Percentiles rank a stretch among this genome's conserved stretches.
Evolutionary conservation across 1,139 yeast species (phyloP).

Genomic region (Blastobotrys aristatus): DNA sequence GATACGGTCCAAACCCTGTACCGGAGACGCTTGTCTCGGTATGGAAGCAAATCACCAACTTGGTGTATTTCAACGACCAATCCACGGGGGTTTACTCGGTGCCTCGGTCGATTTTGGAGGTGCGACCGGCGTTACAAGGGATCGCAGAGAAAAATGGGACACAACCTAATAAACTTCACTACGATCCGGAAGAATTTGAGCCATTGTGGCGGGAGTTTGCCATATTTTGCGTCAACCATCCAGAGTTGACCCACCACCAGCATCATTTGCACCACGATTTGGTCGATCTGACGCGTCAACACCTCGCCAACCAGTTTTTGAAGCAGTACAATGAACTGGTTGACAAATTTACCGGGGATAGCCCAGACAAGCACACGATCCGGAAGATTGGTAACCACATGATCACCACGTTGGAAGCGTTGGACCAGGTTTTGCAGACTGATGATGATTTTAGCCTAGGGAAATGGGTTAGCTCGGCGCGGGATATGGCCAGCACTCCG

Average conservation of each 20-base stretch:
- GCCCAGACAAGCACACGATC: neutral
- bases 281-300: slow-evolving; percentile 20
- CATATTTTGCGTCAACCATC: slow-evolving; percentile 4
- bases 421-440: slow-evolving; percentile 18
- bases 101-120: slow-evolving; percentile 16
- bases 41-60: slow-evolving; percentile 17
- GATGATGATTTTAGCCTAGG: slow-evolving; percentile 15
- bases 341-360: neutral
- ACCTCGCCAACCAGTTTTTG: slow-evolving; percentile 16
- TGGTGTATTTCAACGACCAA: slow-evolving; percentile 18
- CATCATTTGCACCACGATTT: slow-evolving; percentile 19
- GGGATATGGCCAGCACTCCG: neutral
- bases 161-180: slow-evolving; percentile 16
- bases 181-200: slow-evolving; percentile 14
- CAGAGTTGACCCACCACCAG: slow-evolving; percentile 8
- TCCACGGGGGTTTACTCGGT: slow-evolving; percentile 17
- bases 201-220: slow-evolving; percentile 14
- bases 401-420: slow-evolving; percentile 12
- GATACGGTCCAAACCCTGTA: slow-evolving; percentile 15
- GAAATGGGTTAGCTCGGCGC: slow-evolving; percentile 15
- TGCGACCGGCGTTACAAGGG: slow-evolving; percentile 16
- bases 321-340: slow-evolving; percentile 14
- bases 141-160: slow-evolving; percentile 14
- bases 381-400: slow-evolving; percentile 6
- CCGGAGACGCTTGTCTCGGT: slow-evolving; percentile 7